Evolutionary conservation across 2,329 filamentous ascomycete genomes (phyloP).

Genomic region (Parastagonospora avenae): DNA sequence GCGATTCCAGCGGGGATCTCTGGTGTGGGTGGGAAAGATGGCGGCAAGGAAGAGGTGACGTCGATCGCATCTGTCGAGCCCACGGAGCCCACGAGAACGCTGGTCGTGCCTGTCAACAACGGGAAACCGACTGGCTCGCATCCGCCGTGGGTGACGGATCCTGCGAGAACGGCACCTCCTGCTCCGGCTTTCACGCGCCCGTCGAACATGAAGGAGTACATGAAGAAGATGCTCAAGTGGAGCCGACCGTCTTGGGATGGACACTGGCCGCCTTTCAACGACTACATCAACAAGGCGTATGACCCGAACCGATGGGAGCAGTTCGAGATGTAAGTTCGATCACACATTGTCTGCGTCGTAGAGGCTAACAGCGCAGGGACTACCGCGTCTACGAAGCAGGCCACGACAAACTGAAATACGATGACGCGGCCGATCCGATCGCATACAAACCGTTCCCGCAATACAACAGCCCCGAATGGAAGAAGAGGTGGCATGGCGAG

Average conservation of each 20-base stretch:
- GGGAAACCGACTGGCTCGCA: constrained; percentile 11
- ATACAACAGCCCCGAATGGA: constrained; percentile 70
- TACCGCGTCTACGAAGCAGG: constrained; percentile 46
- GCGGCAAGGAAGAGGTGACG: neutral
- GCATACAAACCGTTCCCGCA: constrained; percentile 73
- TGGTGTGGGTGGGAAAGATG: neutral
- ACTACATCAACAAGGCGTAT: constrained; percentile 50
- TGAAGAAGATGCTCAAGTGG: constrained; percentile 52
- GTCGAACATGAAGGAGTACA: constrained; percentile 41
- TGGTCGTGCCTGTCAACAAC: neutral
- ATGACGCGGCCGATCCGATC: constrained; percentile 49
- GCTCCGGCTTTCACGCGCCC: constrained; percentile 22
- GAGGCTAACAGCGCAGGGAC: constrained; percentile 34
- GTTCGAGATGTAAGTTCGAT: constrained; percentile 42
- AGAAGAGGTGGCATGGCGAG: constrained; percentile 59
- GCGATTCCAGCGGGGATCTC: constrained; percentile 18
- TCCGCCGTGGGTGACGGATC: constrained; percentile 33
- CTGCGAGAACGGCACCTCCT: constrained; percentile 18
- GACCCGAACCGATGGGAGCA: constrained; percentile 57
- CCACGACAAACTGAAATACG: constrained; percentile 36
- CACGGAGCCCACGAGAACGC: neutral
- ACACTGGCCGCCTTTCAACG: constrained; percentile 54
- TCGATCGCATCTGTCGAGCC: constrained; percentile 6
- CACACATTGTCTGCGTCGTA: too few species aligned
- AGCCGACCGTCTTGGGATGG: constrained; percentile 42